These are phyloP conservation scores for Phialophora tarda DNA, from an alignment of 2,329 filamentous ascomycete species.

Conservation along the genomic window DNA sequence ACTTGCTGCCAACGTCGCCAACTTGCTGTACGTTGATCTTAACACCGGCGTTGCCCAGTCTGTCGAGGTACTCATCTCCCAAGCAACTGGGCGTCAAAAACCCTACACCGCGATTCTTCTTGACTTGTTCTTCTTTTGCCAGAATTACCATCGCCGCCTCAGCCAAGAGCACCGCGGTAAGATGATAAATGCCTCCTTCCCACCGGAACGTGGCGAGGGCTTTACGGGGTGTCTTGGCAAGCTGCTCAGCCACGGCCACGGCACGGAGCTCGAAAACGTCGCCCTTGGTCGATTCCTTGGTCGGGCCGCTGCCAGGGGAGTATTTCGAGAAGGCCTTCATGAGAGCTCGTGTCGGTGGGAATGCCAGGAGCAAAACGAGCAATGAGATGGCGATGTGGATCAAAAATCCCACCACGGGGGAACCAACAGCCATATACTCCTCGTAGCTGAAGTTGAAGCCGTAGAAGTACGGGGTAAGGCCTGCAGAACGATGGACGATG, in stretches of 20 bases:
- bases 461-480: conserved; percentile 63
- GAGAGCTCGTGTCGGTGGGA: conserved; percentile 61
- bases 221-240: conserved; percentile 45
- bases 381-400: conserved; percentile 58
- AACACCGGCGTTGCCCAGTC: conserved; percentile 52
- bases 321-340: conserved; percentile 53
- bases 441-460: conserved; percentile 63
- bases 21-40: conserved; percentile 45
- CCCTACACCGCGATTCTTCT: conserved; percentile 51
- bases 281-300: conserved; percentile 49
- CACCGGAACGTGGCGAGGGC: conserved; percentile 51
- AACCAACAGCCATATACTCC: conserved; percentile 61
- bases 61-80: conserved; percentile 54
- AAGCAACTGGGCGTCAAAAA: conserved; percentile 56
- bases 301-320: conserved; percentile 58
- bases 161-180: conserved; percentile 52
- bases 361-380: conserved; percentile 53
- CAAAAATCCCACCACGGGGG: conserved; percentile 53
- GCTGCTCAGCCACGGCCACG: conserved; percentile 52
- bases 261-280: conserved; percentile 52
- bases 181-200: conserved; percentile 50
- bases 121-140: conserved; percentile 47
- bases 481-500: conserved; percentile 66
- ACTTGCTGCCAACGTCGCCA: conserved; percentile 40
- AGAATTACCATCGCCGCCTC: conserved; percentile 55